Evolutionary conservation across 2,329 filamentous ascomycete species (phyloP), one percentile per base, ranked within the genome.

Genomic region (Diaporthe nobilis): DNA sequence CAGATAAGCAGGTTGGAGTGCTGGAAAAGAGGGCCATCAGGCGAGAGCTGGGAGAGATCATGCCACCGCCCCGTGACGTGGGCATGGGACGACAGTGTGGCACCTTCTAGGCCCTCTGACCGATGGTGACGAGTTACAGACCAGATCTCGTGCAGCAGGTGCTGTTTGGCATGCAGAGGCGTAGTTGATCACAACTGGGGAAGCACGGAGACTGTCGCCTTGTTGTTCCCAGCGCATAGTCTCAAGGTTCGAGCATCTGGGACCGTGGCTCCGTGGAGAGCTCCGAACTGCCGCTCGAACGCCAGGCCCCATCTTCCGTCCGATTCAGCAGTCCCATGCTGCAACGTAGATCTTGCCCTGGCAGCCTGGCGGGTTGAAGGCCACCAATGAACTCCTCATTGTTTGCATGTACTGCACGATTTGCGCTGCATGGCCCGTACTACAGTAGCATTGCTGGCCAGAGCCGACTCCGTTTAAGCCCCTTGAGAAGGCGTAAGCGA

Each of bases 1-100:
- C 47, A 63, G 44, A 61, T 42, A 61, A 28, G 70, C 70, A 44
- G 58, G 47, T 34, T 25, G 25, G 13, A 44, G 51, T 65, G 58
- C n/a, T 55, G n/a, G 15, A 55, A 73, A 65, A 73, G 71, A 73
- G 44, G 71, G 34, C 71, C 71, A 73, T 73, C 71, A 73, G 58
- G 58, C 49, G 71, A 73, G 37, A 65, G 44, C 60, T 75, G 20
- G 74, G 44, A 73, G 25, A 67, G 44, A 77, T 77, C 75, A 77
- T 77, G 73, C 75, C 72, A 77, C 75, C 53, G 61, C 44, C 47
- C 31, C 25, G 49, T 65, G 71, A 73, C 37, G 58, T 55, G 58
- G 71, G 47, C 51, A 65, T 73, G 71, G 58, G 58, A 73, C 71
- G 71, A 73, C 47, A 57, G 39, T 47, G 58, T 57, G 47, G 71